phyloP scores from a whole-genome alignment of 1,284 basidiomycete species.

The Fomitiporia mediterranea region DNA sequence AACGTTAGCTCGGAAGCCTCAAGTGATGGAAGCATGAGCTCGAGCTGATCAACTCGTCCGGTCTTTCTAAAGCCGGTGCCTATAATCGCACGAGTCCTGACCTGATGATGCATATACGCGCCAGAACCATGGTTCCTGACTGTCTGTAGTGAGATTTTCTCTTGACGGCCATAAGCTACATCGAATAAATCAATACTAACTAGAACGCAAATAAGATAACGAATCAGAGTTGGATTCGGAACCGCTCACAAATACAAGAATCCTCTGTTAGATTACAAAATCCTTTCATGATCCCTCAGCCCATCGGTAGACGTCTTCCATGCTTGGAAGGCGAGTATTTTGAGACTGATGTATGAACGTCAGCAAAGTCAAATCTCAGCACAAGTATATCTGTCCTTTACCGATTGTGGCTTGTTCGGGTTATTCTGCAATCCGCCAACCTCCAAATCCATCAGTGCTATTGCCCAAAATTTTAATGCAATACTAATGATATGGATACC shows the following conservation, averaged over 20 bases:
- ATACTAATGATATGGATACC: neutral
- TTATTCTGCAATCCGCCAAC: neutral
- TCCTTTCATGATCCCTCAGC: constrained; percentile 9
- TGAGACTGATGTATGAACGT: neutral
- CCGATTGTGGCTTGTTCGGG: neutral
- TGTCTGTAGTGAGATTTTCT: neutral
- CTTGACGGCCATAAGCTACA: neutral
- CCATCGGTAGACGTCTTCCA: constrained; percentile 21
- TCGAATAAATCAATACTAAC: neutral
- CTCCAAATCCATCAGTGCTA: too few relatives aligned
- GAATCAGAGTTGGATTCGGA: neutral
- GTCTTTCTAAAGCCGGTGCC: neutral
- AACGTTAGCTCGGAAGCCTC: neutral
- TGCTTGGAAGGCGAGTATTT: constrained; percentile 8
- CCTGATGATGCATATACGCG: neutral
- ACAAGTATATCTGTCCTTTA: neutral
- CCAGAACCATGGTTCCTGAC: neutral
- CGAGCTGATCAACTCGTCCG: neutral
- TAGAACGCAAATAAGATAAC: neutral
- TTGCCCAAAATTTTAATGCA: neutral
- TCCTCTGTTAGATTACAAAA: neutral
- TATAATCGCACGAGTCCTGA: neutral
- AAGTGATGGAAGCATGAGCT: neutral
- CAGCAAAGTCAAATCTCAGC: neutral
- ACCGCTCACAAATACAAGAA: neutral